Conservation (phyloP, 768 basidiomycete genomes). For the Flagelloscypha sp. region DNA sequence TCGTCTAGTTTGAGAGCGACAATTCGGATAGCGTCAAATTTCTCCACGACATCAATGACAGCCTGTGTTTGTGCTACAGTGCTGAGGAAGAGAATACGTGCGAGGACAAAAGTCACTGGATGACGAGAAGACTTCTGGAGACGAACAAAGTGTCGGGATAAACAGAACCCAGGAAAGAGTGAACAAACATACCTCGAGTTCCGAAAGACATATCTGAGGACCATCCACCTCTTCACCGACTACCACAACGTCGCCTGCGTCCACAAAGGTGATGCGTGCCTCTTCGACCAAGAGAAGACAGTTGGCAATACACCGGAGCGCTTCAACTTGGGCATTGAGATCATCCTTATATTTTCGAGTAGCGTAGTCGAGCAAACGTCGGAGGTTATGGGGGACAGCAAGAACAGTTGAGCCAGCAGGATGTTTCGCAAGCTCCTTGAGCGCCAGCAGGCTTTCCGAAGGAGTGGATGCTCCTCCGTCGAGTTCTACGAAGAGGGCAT, state of each 20-base stretch:
- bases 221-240: constrained; percentile 54
- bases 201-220: constrained; percentile 42
- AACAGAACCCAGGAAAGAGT: constrained; percentile 7
- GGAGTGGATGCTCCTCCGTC: too few relatives aligned
- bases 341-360: constrained; percentile 44
- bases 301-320: constrained; percentile 73
- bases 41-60: constrained; percentile 56
- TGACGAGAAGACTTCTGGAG: constrained; percentile 50
- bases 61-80: constrained; percentile 48
- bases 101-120: constrained; percentile 65
- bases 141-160: constrained; percentile 5
- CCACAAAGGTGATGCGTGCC: constrained; percentile 51
- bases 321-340: constrained; percentile 55
- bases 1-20: constrained; percentile 54
- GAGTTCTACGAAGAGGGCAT: too few relatives aligned
- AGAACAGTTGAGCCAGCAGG: constrained; percentile 60
- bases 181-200: constrained; percentile 46
- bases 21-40: constrained; percentile 60
- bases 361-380: constrained; percentile 44
- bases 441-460: constrained; percentile 55
- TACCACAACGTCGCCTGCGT: too few relatives aligned
- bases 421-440: constrained; percentile 71
- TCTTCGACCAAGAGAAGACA: constrained; percentile 61
- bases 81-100: constrained; percentile 68
- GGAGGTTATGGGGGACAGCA: constrained; percentile 45